Base-by-base conservation (phyloP, 192 early-diverging fungal species). In the Umbelopsis sp. region DNA sequence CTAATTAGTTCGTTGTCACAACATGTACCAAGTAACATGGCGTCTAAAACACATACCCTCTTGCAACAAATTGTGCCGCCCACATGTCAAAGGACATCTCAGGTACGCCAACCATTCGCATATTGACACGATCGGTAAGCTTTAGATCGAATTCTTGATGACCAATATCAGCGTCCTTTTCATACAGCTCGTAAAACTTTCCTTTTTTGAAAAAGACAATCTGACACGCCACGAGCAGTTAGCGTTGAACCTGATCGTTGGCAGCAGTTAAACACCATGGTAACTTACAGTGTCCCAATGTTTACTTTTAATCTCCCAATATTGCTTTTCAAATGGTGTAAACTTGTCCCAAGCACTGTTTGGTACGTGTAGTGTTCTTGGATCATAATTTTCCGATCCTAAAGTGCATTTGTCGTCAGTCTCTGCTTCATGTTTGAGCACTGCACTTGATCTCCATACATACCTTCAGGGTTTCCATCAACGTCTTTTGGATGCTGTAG, bases 141-240 rank as follows among this genome's bases (percentile, higher is more conserved):
- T 97, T 97, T 72, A 98, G 86, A 78, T 99, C 98, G 79, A 99
- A 99, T 66, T 95, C 86, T 66, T 92, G 92, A 72, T 96, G 95
- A 26, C 95, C 97, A 74, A 99, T 94, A 50, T 97, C 91, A 1
- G 98, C 98, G 74, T 99, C 98, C 52, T 95, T 95, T 79, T 99
- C 97, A 72, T 98, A 99, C n/a, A 99, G 83, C 80, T 99, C 97
- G 77, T 91, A 97, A 65, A 98, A 98, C 80, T 98, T 98, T 71
- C 97, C 96, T 85, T 99, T 99, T 73, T 99, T 99, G 86, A 98
- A 99, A 75, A 98, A 98, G 16, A 98, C 96, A 20, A 87, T 69
- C 69, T 83, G 11, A 47, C 43, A 41, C 11, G 47, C 1, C 26
- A n/a, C 4, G 16, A 56, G 41, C 24, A 41, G n/a, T 24, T 14